Evolutionary conservation across 179 eudicot species (phyloP).

Genomic region (Silene noctiflora): DNA sequence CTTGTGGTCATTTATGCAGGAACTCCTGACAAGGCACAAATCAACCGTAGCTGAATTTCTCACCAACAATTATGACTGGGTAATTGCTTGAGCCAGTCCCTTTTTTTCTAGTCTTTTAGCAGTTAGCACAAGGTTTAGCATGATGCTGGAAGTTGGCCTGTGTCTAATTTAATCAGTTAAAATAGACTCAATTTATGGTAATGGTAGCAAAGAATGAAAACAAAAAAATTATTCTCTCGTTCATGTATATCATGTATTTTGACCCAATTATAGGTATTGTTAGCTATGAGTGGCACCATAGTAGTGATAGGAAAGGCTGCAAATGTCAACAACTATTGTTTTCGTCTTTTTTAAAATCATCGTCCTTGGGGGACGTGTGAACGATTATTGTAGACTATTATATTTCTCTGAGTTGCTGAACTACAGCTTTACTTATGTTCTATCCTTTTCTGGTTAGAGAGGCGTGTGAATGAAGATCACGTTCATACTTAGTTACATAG

Average conservation of each 20-base stretch:
- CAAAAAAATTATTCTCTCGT: not conserved
- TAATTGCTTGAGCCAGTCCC: constrained; percentile 24
- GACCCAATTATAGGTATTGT: not conserved
- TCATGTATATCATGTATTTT: not conserved
- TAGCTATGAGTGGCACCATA: not conserved
- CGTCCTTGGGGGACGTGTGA: not conserved
- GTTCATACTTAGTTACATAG: too few species aligned
- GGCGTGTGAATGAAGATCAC: too few species aligned
- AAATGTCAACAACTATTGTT: not conserved
- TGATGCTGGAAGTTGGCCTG: not conserved
- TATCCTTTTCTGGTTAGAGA: too few species aligned
- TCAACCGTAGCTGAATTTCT: constrained; percentile 96
- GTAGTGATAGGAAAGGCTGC: not conserved
- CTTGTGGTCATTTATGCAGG: constrained; percentile 45
- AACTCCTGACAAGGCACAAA: constrained; percentile 92
- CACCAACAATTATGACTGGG: constrained; percentile 89
- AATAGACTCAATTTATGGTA: not conserved
- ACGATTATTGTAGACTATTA: not conserved
- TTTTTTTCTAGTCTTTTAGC: not conserved
- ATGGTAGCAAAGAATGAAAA: not conserved
- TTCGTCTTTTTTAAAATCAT: not conserved
- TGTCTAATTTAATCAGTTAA: not conserved
- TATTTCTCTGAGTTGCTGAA: not conserved
- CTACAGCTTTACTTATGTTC: too few species aligned
- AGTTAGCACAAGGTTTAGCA: constrained; percentile 1